Evolutionary conservation across 257 asterid genomes (phyloP), one percentile per base, ranked within the genome.

Genomic region (Forsythia viridissima): DNA sequence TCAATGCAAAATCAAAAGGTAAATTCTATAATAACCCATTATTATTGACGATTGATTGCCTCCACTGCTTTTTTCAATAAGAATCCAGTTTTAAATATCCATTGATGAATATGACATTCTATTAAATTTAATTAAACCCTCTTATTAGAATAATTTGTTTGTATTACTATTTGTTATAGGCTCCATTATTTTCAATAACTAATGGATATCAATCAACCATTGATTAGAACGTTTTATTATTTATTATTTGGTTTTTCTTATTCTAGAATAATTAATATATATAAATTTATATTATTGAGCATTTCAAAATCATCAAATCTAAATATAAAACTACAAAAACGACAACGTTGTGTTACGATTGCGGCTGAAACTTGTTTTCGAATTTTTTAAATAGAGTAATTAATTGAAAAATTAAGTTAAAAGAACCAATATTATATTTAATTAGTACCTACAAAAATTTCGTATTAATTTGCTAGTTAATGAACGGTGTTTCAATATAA

Each of bases 111-210:
- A n/a, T 55, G 65, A 55, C 65, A 1, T 55, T 55, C 18, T 66
- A 37, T 66, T 34, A 30, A 11, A 7, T 24, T 66, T 30, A 37
- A 66, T 37, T 24, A 30, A 30, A 8, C 30, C 6, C 37, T 63
- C 15, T n/a, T 63, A 40, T 76, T 24, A 41, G 72, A 65, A 66
- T 67, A 72, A 72, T 42, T 76, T 63, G 18, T 46, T 42, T 74
- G 15, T 15, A 42, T 30, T 67, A 65, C 43, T 48, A 65, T 67
- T 74, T 20, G 74, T 8, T 12, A 52, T 73, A 52, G 70, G 70
- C 77, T 63, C 30, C 73, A 66, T 77, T 73, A 77, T 72, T 46
- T 51, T 77, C 70, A 81, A 78, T 76, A 55, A 21, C 55, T 77
- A 65, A 77, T 77, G 72, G 43, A 66, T n/a, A 77, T 76, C 51